Evolutionary conservation across 805 yeast genomes (phyloP), one percentile per base, ranked within the genome.

Genomic region (Yarrowia osloensis): DNA sequence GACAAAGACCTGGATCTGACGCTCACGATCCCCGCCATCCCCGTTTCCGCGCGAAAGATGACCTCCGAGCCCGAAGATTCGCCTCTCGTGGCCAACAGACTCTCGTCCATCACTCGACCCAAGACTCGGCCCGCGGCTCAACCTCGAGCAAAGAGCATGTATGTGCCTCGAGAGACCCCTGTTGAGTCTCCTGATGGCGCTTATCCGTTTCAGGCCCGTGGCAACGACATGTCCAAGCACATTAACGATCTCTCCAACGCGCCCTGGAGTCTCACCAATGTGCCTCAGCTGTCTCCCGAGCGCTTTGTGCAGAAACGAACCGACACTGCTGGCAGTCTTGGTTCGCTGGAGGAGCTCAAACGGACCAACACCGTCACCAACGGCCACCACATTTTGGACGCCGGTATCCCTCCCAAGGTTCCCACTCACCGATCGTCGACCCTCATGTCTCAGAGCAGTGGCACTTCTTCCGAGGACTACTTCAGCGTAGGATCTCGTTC

Each of bases 381-480:
- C 24, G 54, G 66, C 0, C n/a, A 9, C 5, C 66, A 61, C 22
- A 46, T 61, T 35, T 26, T 61, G n/a, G 71, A 72, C 52, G 73
- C 72, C 15, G 75, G 75, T 1, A 72, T 73, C 42, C 75, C 75
- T 19, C 75, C 75, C 8, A 62, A 59, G 42, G 74, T 71, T 13
- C 75, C 75, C 4, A 69, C 70, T 2, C 75, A 73, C 39, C 67
- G 70, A n/a, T 44, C 66, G 1, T 31, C 22, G 19, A 37, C 61
- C 15, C 13, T 50, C 44, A 28, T 28, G 39, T 52, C 62, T 39
- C 35, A 40, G 31, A 37, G 62, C 63, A 39, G 69, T 28, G 26
- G 62, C 40, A 29, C 37, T 8, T 22, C 63, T n/a, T 57, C 63
- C 1, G 63, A 57, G 21, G 47, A 57, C 49, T 57, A 39, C 21